Evolutionary conservation across 2,329 filamentous ascomycete genomes (phyloP).

Genomic region (Phoma sp.): DNA sequence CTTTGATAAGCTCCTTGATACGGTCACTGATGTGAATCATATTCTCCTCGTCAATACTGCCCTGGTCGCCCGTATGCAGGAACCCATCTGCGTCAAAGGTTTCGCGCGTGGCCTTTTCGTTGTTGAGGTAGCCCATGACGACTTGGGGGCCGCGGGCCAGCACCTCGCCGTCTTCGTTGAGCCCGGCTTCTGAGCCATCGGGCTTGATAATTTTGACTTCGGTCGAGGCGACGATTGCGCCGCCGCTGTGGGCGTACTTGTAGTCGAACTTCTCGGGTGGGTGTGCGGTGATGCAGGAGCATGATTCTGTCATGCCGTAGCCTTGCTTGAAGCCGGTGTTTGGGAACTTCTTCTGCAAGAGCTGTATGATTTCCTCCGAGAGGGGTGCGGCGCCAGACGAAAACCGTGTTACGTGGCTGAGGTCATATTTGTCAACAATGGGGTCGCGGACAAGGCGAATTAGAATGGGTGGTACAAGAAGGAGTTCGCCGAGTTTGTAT

Average conservation of each 20-base stretch:
- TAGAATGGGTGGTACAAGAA: conserved; percentile 64
- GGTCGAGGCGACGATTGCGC: conserved; percentile 65
- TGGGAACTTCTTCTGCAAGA: conserved; percentile 64
- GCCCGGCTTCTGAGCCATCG: conserved; percentile 61
- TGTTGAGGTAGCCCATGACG: conserved; percentile 60
- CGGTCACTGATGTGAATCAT: conserved; percentile 66
- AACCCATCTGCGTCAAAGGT: conserved; percentile 59
- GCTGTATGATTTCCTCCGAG: conserved; percentile 64
- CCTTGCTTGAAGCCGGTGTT: conserved; percentile 69
- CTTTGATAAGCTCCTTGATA: conserved; percentile 74
- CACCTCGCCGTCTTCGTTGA: conserved; percentile 62
- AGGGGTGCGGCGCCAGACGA: conserved; percentile 68
- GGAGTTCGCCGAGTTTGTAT: conserved; percentile 59
- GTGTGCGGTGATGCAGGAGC: conserved; percentile 68
- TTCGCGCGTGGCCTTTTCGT: conserved; percentile 52
- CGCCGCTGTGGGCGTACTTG: conserved; percentile 64
- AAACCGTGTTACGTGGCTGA: conserved; percentile 63
- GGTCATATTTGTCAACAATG: conserved; percentile 63
- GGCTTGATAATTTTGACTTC: conserved; percentile 67
- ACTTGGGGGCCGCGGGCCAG: conserved; percentile 58
- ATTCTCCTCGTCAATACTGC: conserved; percentile 62
- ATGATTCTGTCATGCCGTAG: conserved; percentile 74
- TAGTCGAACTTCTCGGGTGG: conserved; percentile 64
- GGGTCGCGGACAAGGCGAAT: conserved; percentile 67
- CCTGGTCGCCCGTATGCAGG: conserved; percentile 67